Evolutionary conservation across 176 grass and related monocot genomes (phyloP).

Genomic region (Thinopyrum elongatum): DNA sequence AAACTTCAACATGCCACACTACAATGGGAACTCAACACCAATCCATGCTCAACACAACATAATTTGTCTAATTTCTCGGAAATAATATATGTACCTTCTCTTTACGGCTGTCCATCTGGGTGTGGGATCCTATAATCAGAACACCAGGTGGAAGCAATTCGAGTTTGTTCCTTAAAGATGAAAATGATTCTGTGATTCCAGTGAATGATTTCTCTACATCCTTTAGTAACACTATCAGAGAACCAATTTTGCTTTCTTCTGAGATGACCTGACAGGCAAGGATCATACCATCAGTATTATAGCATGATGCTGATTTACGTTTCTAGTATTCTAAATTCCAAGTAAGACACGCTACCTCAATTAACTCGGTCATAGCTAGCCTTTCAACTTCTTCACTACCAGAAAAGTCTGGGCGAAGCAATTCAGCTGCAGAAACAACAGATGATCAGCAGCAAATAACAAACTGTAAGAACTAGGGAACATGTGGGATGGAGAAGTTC

Average conservation of each 20-base stretch:
- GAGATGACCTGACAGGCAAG: constrained; percentile 67
- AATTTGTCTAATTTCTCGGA: constrained; percentile 5
- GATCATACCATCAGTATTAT: constrained; percentile 15
- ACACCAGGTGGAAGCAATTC: constrained; percentile 80
- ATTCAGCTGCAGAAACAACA: constrained; percentile 52
- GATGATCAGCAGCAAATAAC: constrained; percentile 29
- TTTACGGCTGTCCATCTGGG: constrained; percentile 94
- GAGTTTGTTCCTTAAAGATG: constrained; percentile 75
- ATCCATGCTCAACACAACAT: neutral
- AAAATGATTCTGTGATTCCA: constrained; percentile 76
- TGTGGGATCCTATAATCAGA: constrained; percentile 88
- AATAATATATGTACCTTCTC: constrained; percentile 79
- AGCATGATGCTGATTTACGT: neutral
- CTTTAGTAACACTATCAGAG: constrained; percentile 90
- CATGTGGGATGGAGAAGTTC: constrained; percentile 21
- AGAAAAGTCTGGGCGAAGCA: constrained; percentile 66
- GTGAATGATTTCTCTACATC: constrained; percentile 96
- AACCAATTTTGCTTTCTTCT: constrained; percentile 87
- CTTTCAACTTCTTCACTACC: constrained; percentile 78
- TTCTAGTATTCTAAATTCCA: neutral
- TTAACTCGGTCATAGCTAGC: constrained; percentile 76
- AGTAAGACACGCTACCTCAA: constrained; percentile 58
- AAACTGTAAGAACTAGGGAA: constrained; percentile 24
- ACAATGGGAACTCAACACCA: neutral
- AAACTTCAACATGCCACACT: neutral